These are phyloP conservation scores for Hydnomerulius pinastri DNA, from an alignment of 768 basidiomycete species.

Conservation along the genomic window DNA sequence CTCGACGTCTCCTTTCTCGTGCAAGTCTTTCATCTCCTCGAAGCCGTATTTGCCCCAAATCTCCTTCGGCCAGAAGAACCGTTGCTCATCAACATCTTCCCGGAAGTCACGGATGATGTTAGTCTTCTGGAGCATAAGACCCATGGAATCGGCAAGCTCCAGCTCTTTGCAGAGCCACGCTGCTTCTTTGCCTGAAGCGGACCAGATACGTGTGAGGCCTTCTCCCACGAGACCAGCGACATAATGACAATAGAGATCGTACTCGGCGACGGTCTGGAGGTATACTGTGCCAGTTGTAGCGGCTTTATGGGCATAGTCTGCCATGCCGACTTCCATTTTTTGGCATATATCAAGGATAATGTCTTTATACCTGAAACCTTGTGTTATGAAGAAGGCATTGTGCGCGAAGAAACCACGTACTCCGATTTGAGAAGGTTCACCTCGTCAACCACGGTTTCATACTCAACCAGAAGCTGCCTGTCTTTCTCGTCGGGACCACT, in stretches of 20 bases:
- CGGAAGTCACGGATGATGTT: constrained; percentile 96
- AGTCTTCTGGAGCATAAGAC: constrained; percentile 94
- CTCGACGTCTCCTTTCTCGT: constrained; percentile 53
- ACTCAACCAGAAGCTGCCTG: constrained; percentile 80
- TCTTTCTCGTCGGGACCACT: constrained; percentile 89
- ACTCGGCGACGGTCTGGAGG: constrained; percentile 78
- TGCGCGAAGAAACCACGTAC: constrained; percentile 37
- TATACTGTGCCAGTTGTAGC: constrained; percentile 69
- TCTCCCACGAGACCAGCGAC: constrained; percentile 98
- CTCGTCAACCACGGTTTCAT: constrained; percentile 79
- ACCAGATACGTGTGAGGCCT: constrained; percentile 86
- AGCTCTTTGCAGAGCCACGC: constrained; percentile 76
- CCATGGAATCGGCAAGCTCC: constrained; percentile 91
- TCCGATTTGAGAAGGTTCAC: constrained; percentile 63
- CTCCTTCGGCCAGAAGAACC: constrained; percentile 94
- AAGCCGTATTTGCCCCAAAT: constrained; percentile 87
- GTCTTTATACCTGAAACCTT: constrained; percentile 56
- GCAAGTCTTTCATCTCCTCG: constrained; percentile 69
- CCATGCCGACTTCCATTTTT: constrained; percentile 96
- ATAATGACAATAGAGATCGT: constrained; percentile 98
- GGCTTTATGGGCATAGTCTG: constrained; percentile 87
- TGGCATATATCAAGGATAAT: constrained; percentile 81
- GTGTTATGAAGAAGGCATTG: constrained; percentile 3
- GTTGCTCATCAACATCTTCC: constrained; percentile 82
- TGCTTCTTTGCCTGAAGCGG: constrained; percentile 81